Evolutionary conservation across 2,329 filamentous ascomycete species (phyloP), one percentile per base, ranked within the genome.

Genomic region (Xylaria sp.): DNA sequence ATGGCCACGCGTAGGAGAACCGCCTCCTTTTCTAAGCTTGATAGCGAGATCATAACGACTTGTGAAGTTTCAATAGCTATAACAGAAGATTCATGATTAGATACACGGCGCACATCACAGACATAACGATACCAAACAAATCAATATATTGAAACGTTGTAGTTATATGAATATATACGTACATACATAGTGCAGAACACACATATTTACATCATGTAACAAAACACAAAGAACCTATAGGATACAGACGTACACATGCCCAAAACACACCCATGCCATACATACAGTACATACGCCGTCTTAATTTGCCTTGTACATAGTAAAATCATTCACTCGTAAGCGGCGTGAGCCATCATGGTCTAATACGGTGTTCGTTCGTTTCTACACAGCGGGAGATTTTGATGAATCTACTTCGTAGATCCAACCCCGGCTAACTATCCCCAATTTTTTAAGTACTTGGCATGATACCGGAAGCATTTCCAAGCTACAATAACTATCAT

Each of bases 251-350:
- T 48, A 50, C 43, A 53, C 41, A n/a, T n/a, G 52, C 21, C 40
- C 47, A 41, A 50, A 50, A 29, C 24, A 50, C 44, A 53, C 48
- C 19, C 21, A 45, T 34, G 41, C 52, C 47, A 29, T 52, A 59
- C 40, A 18, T 51, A 63, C 45, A 62, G n/a, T 50, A 49, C 52
- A 61, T 52, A 54, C 39, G 45, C 44, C 44, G 44, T 56, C 48
- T 49, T 50, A 57, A 46, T 49, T 49, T 55, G 40, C 52, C 54
- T 62, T 56, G 37, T 53, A 59, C 56, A 39, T 60, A 34, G 11
- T 34, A 11, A 58, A 60, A 58, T 66, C 65, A 67, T 70, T 69
- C 68, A 72, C 69, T 68, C 67, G 65, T 69, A 48, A 63, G 47
- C 45, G 66, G 66, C 66, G 57, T 56, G 66, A 64, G 63, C 69